Conservation (phyloP, 106 monocot species). For the Dendrobium huoshanense region DNA sequence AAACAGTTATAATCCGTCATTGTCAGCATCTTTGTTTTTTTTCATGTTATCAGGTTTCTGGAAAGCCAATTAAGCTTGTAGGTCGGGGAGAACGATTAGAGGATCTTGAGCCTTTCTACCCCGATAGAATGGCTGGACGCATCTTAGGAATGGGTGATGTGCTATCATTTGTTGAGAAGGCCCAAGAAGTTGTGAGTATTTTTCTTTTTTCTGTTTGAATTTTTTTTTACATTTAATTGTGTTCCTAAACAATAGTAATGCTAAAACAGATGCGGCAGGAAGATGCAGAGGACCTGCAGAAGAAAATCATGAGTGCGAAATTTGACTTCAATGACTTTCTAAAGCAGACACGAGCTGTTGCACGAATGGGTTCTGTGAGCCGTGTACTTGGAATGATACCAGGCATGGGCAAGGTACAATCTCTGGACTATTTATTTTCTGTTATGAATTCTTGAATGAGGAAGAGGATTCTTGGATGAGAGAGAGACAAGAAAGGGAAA, state of each 20-base stretch:
- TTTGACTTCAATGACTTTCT: constrained; percentile 96
- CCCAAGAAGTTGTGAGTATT: constrained; percentile 87
- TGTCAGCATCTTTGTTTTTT: neutral
- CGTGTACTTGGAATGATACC: constrained; percentile 97
- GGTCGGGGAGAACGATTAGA: constrained; percentile 89
- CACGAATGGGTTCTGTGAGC: constrained; percentile 92
- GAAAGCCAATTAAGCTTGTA: constrained; percentile 96
- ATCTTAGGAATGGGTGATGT: constrained; percentile 99
- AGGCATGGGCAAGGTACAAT: constrained; percentile 87
- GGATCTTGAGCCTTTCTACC: constrained; percentile 95
- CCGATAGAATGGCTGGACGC: constrained; percentile 93
- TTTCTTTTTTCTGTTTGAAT: constrained; percentile 3
- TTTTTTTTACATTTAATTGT: constrained; percentile 1
- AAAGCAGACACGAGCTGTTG: constrained; percentile 94
- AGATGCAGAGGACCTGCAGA: constrained; percentile 93
- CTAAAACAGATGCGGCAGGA: constrained; percentile 79
- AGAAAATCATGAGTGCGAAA: constrained; percentile 95
- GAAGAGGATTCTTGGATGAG: too few relatives aligned
- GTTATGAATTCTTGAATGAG: neutral
- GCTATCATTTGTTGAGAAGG: constrained; percentile 96
- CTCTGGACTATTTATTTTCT: neutral
- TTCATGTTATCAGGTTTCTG: constrained; percentile 57
- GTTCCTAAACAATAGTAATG: neutral
- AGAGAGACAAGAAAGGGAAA: too few relatives aligned
- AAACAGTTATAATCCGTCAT: neutral